Percentiles rank a stretch among this genome's conserved stretches.
phyloP scores from a whole-genome alignment of 2,329 filamentous ascomycete species.

The Exophiala sideris region DNA sequence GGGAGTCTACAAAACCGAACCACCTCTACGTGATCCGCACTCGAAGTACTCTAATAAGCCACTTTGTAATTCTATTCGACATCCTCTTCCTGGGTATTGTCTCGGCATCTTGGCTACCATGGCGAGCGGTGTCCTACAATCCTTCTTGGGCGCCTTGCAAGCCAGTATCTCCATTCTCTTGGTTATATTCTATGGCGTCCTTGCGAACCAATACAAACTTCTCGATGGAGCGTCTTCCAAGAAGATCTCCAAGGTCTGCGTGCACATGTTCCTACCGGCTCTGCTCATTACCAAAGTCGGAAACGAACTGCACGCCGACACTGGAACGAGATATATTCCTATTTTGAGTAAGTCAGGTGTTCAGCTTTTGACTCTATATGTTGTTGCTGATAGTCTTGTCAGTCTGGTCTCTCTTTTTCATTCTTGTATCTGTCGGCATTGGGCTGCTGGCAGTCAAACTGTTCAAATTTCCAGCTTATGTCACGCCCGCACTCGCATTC shows the following conservation, averaged over 20 bases:
- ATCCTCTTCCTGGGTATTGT: too few relatives aligned
- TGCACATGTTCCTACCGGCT: slow-evolving; percentile 53
- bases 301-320: slow-evolving; percentile 47
- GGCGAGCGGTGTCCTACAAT: slow-evolving; percentile 24
- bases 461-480: slow-evolving; percentile 52
- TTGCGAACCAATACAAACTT: slow-evolving; percentile 49
- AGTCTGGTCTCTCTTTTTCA: slow-evolving; percentile 53
- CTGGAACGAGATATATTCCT: slow-evolving; percentile 48
- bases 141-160: slow-evolving; percentile 53
- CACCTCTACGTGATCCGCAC: too few relatives aligned
- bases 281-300: slow-evolving; percentile 54
- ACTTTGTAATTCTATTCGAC: too few relatives aligned
- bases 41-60: too few relatives aligned
- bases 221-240: slow-evolving; percentile 47
- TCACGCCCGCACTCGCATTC: slow-evolving; percentile 52
- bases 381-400: slow-evolving; percentile 7
- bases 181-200: slow-evolving; percentile 51
- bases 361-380: neutral
- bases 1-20: too few relatives aligned
- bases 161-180: slow-evolving; percentile 53
- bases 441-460: slow-evolving; percentile 42
- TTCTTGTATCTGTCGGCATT: slow-evolving; percentile 46
- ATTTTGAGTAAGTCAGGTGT: slow-evolving; percentile 39
- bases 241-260: slow-evolving; percentile 51
- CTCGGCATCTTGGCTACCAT: slow-evolving; percentile 3